Evolutionary conservation across 306 rosid species (phyloP).

Genomic region (Lotus japonicus): DNA sequence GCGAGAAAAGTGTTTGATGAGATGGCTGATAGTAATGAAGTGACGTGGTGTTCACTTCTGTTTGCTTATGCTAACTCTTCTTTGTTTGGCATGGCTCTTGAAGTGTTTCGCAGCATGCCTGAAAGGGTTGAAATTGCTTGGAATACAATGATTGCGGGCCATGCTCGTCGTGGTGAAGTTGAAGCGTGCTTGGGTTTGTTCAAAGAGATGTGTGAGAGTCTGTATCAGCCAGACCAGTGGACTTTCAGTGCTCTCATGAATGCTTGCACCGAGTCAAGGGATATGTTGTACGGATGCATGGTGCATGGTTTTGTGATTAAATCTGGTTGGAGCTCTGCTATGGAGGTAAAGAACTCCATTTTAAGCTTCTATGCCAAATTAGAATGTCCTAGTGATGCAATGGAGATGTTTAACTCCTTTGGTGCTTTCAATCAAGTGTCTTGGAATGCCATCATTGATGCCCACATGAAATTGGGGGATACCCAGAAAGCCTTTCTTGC

Average conservation of each 20-base stretch:
- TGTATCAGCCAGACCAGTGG: slow-evolving; percentile 60
- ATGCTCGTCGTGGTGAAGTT: slow-evolving; percentile 51
- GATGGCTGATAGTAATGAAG: slow-evolving; percentile 46
- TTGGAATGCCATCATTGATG: slow-evolving; percentile 75
- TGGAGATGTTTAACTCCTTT: slow-evolving; percentile 43
- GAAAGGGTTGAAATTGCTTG: slow-evolving; percentile 58
- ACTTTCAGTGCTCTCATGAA: slow-evolving; percentile 62
- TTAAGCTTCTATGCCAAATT: slow-evolving; percentile 60
- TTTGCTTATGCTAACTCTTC: slow-evolving; percentile 52
- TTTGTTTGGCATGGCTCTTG: slow-evolving; percentile 32
- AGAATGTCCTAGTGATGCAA: slow-evolving; percentile 45
- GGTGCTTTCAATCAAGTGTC: slow-evolving; percentile 52
- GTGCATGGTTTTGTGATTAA: slow-evolving; percentile 56
- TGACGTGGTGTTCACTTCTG: slow-evolving; percentile 67
- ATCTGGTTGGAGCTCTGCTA: slow-evolving; percentile 59
- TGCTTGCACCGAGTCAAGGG: slow-evolving; percentile 50
- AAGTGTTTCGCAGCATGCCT: slow-evolving; percentile 54
- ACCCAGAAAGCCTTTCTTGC: slow-evolving; percentile 46
- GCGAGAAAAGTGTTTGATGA: slow-evolving; percentile 65
- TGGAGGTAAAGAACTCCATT: slow-evolving; percentile 62
- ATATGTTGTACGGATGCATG: slow-evolving; percentile 42
- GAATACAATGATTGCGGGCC: slow-evolving; percentile 56
- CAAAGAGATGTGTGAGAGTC: slow-evolving; percentile 49
- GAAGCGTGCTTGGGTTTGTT: slow-evolving; percentile 47
- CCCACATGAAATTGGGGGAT: slow-evolving; percentile 70